Base-by-base conservation (phyloP, 441 rosid genomes). In the Mallotus japonicus region DNA sequence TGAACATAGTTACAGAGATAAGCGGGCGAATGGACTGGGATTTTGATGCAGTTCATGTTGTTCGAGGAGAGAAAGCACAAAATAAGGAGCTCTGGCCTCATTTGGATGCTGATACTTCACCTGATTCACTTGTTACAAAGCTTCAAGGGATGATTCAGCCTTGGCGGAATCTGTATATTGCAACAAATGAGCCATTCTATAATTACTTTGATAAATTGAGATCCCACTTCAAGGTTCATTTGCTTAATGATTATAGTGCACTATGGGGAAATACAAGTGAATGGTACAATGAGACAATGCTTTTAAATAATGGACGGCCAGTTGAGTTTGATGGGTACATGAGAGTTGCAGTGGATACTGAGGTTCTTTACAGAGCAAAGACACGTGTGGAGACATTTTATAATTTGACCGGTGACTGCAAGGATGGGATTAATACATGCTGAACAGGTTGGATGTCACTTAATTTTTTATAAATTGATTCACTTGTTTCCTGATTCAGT, bases 1-100 rank as follows among this genome's bases (percentile, higher is more conserved):
- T 95, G 98, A 90, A 95, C 78, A 95, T 95, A 20, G 97, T 92
- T 17, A 76, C 96, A 0, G 95, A 82, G 66, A 90, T 95, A 34
- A 89, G 96, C 34, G 97, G 98, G 55, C 85, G 71, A 77, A 92
- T 92, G 99, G 98, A 95, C 77, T 95, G 98, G 98, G 98, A 95
- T 71, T 92, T 91, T 49, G 99, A 92, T 73, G 95, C 98, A 0
- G 93, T 83, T 73, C 99, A 95, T 65, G 96, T 95, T 22, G 90
- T 92, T 70, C 85, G 99, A 79, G 98, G 99, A n/a, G 95, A 89
- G 81, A 95, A 90, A 70, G 96, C 93, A 1, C 81, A 82, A 73
- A 88, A 91, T 76, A 95, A 89, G 86, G 90, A 80, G 73, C 88
- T 89, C 0, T 95, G 99, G 99, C 97, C 99, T 14, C 93, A 86